Evolutionary conservation across 352 stramenopile species (phyloP).

Genomic region (Globisporangium camurandrum): DNA sequence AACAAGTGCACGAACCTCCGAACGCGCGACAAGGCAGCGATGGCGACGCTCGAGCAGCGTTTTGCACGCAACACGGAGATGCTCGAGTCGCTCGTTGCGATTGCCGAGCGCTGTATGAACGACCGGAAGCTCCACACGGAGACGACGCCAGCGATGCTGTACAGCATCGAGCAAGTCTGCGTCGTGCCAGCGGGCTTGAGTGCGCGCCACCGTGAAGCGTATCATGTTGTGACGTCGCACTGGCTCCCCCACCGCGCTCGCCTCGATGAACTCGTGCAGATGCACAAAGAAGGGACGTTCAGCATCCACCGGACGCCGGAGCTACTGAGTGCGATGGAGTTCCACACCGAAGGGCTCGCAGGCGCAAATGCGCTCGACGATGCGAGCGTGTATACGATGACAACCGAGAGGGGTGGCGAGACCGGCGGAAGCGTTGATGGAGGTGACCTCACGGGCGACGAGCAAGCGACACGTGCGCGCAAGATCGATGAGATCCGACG

Average conservation of each 20-base stretch:
- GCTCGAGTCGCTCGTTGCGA: conserved; percentile 41
- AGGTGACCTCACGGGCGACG: neutral
- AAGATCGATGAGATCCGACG: conserved; percentile 61
- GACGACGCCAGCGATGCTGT: conserved; percentile 48
- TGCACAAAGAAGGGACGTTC: conserved; percentile 74
- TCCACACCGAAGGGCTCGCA: conserved; percentile 54
- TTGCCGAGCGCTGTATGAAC: conserved; percentile 59
- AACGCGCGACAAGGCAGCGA: conserved; percentile 30
- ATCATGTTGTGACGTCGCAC: conserved; percentile 56
- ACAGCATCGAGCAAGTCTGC: conserved; percentile 56
- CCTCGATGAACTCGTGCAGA: conserved; percentile 56
- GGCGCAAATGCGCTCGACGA: conserved; percentile 32
- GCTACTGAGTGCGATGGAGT: conserved; percentile 55
- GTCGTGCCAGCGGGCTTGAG: conserved; percentile 44
- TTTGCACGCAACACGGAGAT: conserved; percentile 33
- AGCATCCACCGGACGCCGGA: conserved; percentile 70
- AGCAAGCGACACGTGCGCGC: conserved; percentile 26
- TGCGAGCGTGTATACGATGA: conserved; percentile 25
- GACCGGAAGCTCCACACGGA: conserved; percentile 73
- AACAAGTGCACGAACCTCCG: conserved; percentile 55
- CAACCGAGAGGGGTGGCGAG: conserved; percentile 13
- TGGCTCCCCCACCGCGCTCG: conserved; percentile 45
- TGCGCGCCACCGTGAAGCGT: conserved; percentile 36
- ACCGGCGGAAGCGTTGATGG: too few relatives aligned
- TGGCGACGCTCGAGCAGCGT: conserved; percentile 27